Evolutionary conservation across 2,329 filamentous ascomycete genomes (phyloP).

Genomic region (Cladophialophora bantiana): DNA sequence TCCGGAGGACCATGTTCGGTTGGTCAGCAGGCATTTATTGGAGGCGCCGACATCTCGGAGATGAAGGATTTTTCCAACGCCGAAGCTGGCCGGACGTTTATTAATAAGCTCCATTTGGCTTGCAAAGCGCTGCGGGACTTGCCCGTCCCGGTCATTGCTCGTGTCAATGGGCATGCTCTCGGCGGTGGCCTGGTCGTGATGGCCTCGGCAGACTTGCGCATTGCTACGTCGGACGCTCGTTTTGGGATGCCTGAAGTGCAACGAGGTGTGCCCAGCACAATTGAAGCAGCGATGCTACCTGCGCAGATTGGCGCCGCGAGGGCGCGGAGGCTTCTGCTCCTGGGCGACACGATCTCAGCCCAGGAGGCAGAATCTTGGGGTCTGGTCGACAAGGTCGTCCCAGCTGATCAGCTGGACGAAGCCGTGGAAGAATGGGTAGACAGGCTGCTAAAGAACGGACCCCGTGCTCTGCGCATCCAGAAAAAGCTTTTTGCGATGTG

Average conservation of each 20-base stretch:
- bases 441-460: constrained; percentile 44
- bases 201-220: constrained; percentile 48
- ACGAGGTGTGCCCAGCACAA: constrained; percentile 50
- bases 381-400: constrained; percentile 47
- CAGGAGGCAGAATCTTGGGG: constrained; percentile 46
- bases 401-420: constrained; percentile 42
- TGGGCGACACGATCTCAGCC: constrained; percentile 48
- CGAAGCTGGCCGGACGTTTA: constrained; percentile 40
- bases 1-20: constrained; percentile 6
- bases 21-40: constrained; percentile 16
- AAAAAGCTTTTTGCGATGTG: constrained; percentile 43
- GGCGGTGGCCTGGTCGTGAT: constrained; percentile 49
- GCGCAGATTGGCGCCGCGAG: constrained; percentile 49
- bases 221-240: constrained; percentile 44
- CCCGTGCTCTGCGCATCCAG: constrained; percentile 45
- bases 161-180: constrained; percentile 49
- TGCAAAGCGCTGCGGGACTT: constrained; percentile 47
- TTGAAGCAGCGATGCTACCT: constrained; percentile 49
- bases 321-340: constrained; percentile 46
- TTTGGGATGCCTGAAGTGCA: constrained; percentile 52
- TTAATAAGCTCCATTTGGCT: constrained; percentile 17
- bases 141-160: constrained; percentile 49
- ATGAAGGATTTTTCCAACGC: constrained; percentile 39
- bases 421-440: constrained; percentile 46
- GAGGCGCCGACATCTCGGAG: constrained; percentile 25